Evolutionary conservation across 2,329 filamentous ascomycete species (phyloP).

Genomic region (Fusarium armeniacum): DNA sequence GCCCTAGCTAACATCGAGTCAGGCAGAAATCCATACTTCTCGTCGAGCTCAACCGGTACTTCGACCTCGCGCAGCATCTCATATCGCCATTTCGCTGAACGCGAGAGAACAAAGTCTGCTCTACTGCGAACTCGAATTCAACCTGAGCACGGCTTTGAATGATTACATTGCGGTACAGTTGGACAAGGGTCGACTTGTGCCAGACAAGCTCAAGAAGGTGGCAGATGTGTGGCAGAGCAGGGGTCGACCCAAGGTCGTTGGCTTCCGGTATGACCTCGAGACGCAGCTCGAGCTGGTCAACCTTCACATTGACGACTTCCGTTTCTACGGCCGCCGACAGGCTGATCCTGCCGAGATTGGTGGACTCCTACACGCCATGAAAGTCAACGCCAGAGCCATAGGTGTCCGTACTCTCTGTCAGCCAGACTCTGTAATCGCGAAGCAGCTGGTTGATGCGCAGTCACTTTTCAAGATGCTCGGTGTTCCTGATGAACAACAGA

Average conservation of each 20-base stretch:
- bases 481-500: conserved; percentile 59
- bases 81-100: conserved; percentile 64
- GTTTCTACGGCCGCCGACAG: conserved; percentile 66
- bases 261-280: conserved; percentile 72
- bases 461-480: conserved; percentile 65
- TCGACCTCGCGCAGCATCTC: conserved; percentile 50
- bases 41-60: conserved; percentile 52
- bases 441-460: conserved; percentile 69
- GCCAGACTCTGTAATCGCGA: conserved; percentile 69
- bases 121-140: conserved; percentile 71
- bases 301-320: conserved; percentile 66
- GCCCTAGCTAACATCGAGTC: conserved; percentile 28
- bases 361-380: conserved; percentile 66
- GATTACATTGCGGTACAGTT: conserved; percentile 67
- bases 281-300: conserved; percentile 70
- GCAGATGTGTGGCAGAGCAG: conserved; percentile 66
- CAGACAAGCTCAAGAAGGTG: conserved; percentile 65
- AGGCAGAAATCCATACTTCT: conserved; percentile 56
- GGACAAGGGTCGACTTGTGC: conserved; percentile 67
- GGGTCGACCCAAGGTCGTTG: conserved; percentile 68
- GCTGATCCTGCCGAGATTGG: conserved; percentile 59
- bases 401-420: conserved; percentile 69
- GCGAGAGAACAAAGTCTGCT: conserved; percentile 70
- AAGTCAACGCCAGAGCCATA: conserved; percentile 66
- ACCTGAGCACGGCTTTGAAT: conserved; percentile 65